Base-by-base conservation (phyloP, 805 yeast genomes). In the Lipomyces sp. region DNA sequence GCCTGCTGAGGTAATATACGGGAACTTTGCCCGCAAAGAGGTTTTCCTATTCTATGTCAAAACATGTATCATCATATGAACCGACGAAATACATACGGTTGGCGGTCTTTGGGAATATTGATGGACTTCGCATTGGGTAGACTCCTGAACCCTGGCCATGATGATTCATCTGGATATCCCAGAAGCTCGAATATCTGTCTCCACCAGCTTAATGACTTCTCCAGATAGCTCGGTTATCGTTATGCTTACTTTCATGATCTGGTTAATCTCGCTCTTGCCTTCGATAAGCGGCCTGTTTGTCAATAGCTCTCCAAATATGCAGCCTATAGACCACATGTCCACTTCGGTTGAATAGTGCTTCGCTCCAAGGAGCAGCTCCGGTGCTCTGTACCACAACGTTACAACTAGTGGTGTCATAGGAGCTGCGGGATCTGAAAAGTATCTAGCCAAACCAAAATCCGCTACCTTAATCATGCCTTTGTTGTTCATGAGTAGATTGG, bases 301-400 rank as follows among this genome's bases (percentile, higher is more conserved):
- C 65, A 83, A 79, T 39, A 84, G 74, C 71, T 84, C 87, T 0
- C 81, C 87, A 71, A 84, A 84, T 2, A 85, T 85, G 76, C 87
- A 85, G 8, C 87, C 87, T n/a, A 84, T 76, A 0, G 86, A 84
- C 87, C 87, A 84, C 75, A 84, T 75, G 71, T 84, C 87, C 33
- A 84, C 82, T 3, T 72, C 73, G 8, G 65, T 61, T 24, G 73
- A 67, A 63, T 76, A 76, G 13, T 62, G 57, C 80, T 76, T 72
- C 76, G 85, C n/a, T 78, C 86, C 72, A 4, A 85, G 71, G 42
- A 85, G 76, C 34, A 84, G 71, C 66, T 83, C 86, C 0, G 86
- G 86, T 1, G 86, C 83, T 30, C 85, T 73, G 74, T 84, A 84
- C 86, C 86, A 84, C 66, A 85, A 71, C 0, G 87, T 84, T 10